phyloP scores from a whole-genome alignment of 768 basidiomycete genomes.

The Lactarius hatsudake region DNA sequence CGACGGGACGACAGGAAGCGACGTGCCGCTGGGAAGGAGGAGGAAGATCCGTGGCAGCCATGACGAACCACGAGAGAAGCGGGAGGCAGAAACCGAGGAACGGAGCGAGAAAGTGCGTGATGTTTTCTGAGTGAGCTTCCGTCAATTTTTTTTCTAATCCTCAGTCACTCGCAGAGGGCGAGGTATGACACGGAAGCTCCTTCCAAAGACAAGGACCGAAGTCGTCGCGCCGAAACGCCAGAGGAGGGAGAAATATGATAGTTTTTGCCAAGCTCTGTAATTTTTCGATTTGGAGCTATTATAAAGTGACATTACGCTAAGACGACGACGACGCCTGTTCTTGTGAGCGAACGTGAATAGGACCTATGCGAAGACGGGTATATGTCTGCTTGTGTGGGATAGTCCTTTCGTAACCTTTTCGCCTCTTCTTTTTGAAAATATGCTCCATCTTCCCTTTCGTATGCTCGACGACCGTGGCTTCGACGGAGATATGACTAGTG shows the following conservation, averaged over 20 bases:
- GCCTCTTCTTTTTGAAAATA: slow-evolving; percentile 94
- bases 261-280: background rate
- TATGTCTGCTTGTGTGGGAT: slow-evolving; percentile 93
- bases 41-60: slow-evolving; percentile 53
- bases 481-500: slow-evolving; percentile 61
- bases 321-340: slow-evolving; percentile 30
- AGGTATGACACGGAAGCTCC: slow-evolving; percentile 42
- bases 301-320: slow-evolving; percentile 29
- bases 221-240: slow-evolving; percentile 58
- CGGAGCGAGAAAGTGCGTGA: slow-evolving; percentile 53
- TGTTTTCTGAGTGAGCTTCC: background rate
- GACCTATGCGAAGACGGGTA: slow-evolving; percentile 90
- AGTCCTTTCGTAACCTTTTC: slow-evolving; percentile 96
- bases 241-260: slow-evolving; percentile 84
- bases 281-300: slow-evolving; percentile 2
- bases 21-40: slow-evolving; percentile 40
- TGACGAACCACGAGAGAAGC: slow-evolving; percentile 36
- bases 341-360: slow-evolving; percentile 52
- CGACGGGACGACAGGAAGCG: slow-evolving; percentile 52
- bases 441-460: slow-evolving; percentile 92
- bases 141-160: slow-evolving; percentile 12
- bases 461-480: slow-evolving; percentile 95
- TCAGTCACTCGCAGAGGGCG: slow-evolving; percentile 52
- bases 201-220: slow-evolving; percentile 46
- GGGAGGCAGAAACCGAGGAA: slow-evolving; percentile 42